Base-by-base conservation (phyloP, 2,329 filamentous ascomycete species). In the Graphilbum fragrans region DNA sequence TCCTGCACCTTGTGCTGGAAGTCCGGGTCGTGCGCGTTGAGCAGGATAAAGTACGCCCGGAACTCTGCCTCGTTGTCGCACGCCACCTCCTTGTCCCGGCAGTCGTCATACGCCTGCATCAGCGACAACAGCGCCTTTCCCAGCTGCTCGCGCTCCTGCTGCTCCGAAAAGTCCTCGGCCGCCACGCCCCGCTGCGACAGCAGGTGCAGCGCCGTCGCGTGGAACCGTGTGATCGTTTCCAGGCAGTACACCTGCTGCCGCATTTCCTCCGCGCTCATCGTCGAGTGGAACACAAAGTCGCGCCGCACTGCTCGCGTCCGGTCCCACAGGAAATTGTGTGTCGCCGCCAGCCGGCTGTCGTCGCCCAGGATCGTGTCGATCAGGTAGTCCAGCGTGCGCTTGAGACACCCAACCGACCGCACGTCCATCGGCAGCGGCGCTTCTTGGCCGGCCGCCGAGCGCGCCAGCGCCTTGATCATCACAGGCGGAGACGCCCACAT, bases 311-410 rank as follows among this genome's bases (percentile, higher is more conserved):
- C 77, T 43, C 79, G 65, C 19, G 78, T 81, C 35, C 79, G 67
- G 53, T 83, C 78, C 77, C 79, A 82, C 2, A 82, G 62, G 44
- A 80, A 83, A 42, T 70, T 72, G 51, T 82, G 78, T 35, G 74
- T 60, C 5, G 58, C 50, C 0, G 72, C 65, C 7, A 82, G 61
- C 38, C 74, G 47, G 32, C 47, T 66, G 45, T 65, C 66, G 37
- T 80, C 72, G 5, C 66, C 59, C 35, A 82, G 59, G 3, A 83
- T 59, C 39, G 71, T 64, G 50, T 79, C 67, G 37, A 82, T 64
- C 4, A 83, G 61, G 49, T 83, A 82, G 52, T 80, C 70, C 7
- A 81, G 61, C 0, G 77, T 78, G 44, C 66, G 65, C 48, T 69
- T 67, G 27, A 83, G 64, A 5, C 74, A 66, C 11, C 66, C 58